A percentile compares a stretch with the other conserved stretches of the same genome.
phyloP scores from a whole-genome alignment of 768 basidiomycete genomes.

The Russula vinacea region DNA sequence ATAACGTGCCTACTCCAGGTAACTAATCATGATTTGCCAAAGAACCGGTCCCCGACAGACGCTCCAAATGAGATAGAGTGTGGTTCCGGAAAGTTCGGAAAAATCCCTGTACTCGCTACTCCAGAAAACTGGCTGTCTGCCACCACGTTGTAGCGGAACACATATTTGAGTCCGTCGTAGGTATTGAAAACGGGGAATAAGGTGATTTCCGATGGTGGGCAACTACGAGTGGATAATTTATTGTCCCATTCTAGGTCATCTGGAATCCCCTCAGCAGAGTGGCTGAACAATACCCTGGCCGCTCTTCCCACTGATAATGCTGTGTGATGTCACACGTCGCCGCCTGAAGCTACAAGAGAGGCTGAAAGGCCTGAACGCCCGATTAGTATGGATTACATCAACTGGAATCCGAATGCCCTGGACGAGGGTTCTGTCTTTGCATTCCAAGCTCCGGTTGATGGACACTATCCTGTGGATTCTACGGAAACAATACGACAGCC shows the following conservation, averaged over 20 bases:
- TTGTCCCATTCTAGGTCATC: neutral
- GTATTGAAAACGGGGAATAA: constrained; percentile 15
- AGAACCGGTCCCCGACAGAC: constrained; percentile 43
- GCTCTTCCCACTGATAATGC: constrained; percentile 49
- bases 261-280: constrained; percentile 41
- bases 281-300: constrained; percentile 54
- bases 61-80: constrained; percentile 31
- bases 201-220: constrained; percentile 1
- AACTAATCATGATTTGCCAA: constrained; percentile 42
- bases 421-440: constrained; percentile 25
- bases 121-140: constrained; percentile 38
- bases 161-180: too few species aligned
- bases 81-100: constrained; percentile 37
- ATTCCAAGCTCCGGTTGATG: constrained; percentile 14
- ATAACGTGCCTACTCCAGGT: constrained; percentile 41
- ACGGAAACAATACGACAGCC: neutral
- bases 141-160: too few species aligned
- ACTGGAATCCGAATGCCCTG: neutral
- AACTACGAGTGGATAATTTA: constrained; percentile 4
- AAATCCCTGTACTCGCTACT: constrained; percentile 36
- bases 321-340: constrained; percentile 41
- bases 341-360: too few species aligned
- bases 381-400: neutral
- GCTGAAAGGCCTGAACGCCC: constrained; percentile 5
- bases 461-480: neutral